Percentiles rank a stretch among this genome's conserved stretches.
phyloP scores from a whole-genome alignment of 192 early-diverging fungal species.

The Coemansia sp. region DNA sequence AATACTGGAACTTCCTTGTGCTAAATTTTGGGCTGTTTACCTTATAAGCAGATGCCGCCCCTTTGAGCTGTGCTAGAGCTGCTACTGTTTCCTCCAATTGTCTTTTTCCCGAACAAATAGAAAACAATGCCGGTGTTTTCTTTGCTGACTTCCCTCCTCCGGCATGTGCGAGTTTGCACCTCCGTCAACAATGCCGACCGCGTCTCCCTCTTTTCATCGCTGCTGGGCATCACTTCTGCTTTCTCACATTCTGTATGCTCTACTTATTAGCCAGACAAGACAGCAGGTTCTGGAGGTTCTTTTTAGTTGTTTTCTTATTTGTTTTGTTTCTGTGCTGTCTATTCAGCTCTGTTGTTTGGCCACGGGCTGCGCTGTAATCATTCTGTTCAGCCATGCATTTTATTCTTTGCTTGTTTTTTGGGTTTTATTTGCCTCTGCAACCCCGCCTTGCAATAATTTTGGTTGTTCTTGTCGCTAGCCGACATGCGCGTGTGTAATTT shows the following conservation, averaged over 20 bases:
- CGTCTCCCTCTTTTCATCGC: constrained; percentile 2
- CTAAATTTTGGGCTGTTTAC: constrained; percentile 1
- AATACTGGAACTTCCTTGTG: neutral
- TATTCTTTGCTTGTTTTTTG: constrained; percentile 2
- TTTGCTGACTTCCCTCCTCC: constrained; percentile 8
- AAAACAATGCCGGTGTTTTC: constrained; percentile 7
- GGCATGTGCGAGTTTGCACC: constrained; percentile 26
- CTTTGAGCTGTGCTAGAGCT: constrained; percentile 4
- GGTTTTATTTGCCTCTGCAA: constrained; percentile 1
- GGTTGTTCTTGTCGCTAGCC: constrained; percentile 2
- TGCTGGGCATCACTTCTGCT: neutral
- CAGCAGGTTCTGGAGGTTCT: constrained; percentile 3
- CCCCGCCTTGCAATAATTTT: neutral
- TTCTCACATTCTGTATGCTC: neutral
- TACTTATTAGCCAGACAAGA: neutral
- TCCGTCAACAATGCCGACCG: constrained; percentile 18
- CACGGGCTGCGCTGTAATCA: constrained; percentile 11
- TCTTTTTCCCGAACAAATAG: constrained; percentile 6
- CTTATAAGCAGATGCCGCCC: constrained; percentile 1
- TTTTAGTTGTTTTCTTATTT: neutral
- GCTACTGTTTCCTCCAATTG: constrained; percentile 11
- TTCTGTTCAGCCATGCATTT: constrained; percentile 9
- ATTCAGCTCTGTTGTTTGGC: constrained; percentile 5
- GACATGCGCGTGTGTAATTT: neutral
- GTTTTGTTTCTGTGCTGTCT: neutral